phyloP scores from a whole-genome alignment of 208 protist species.

The Leishmania guyanensis region DNA sequence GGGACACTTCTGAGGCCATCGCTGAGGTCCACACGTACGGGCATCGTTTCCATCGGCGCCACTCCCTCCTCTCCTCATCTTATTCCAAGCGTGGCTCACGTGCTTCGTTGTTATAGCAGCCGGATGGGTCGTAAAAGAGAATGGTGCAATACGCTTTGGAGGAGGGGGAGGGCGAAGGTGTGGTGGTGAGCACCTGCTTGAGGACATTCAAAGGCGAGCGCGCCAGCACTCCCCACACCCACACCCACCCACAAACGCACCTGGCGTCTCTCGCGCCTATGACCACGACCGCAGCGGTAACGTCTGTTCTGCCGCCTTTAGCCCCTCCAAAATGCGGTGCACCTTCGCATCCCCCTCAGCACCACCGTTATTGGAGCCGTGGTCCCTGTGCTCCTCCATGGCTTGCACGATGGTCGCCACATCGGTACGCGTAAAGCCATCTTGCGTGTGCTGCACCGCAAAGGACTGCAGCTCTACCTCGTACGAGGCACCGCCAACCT shows the following conservation, averaged over 20 bases:
- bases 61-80: too few relatives aligned
- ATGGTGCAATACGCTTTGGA: too few relatives aligned
- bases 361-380: not conserved
- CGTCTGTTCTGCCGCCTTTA: constrained; percentile 15
- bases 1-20: too few relatives aligned
- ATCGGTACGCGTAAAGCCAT: constrained; percentile 15
- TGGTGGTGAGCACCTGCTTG: too few relatives aligned
- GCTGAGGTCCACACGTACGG: too few relatives aligned
- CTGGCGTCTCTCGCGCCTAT: not conserved
- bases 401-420: constrained; percentile 3
- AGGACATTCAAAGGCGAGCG: too few relatives aligned
- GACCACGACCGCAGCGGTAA: constrained; percentile 22
- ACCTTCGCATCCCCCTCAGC: not conserved
- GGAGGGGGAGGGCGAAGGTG: too few relatives aligned
- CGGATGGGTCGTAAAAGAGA: too few relatives aligned
- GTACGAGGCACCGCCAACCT: constrained; percentile 10
- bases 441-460: constrained; percentile 17
- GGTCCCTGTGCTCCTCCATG: not conserved
- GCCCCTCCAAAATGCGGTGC: constrained; percentile 2
- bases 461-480: constrained; percentile 22
- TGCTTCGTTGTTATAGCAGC: too few relatives aligned
- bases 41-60: too few relatives aligned
- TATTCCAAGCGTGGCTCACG: too few relatives aligned
- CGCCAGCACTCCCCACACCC: too few relatives aligned
- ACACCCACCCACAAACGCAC: not conserved